phyloP scores from a whole-genome alignment of 2,329 filamentous ascomycete species.

The Pseudonectria foliicola region DNA sequence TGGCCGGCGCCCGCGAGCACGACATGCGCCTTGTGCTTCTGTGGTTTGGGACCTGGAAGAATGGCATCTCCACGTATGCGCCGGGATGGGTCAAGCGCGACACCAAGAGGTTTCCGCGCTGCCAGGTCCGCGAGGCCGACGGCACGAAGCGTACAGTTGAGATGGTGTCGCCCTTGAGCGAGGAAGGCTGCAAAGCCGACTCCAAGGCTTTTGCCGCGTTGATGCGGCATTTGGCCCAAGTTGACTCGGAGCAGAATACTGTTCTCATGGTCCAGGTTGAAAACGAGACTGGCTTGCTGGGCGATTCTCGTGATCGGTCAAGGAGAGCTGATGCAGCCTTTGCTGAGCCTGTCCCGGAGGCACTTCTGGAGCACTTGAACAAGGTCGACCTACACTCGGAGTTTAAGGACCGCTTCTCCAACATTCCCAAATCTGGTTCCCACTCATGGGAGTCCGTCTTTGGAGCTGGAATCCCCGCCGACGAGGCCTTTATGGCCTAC shows the following conservation, averaged over 20 bases:
- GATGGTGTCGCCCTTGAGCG: slow-evolving; percentile 25
- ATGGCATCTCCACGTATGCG: slow-evolving; percentile 30
- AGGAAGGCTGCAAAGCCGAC: slow-evolving; percentile 25
- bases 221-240: slow-evolving; percentile 28
- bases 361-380: slow-evolving; percentile 20
- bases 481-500: slow-evolving; percentile 33
- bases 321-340: slow-evolving; percentile 35
- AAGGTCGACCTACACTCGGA: slow-evolving; percentile 19
- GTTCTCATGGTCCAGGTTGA: slow-evolving; percentile 53
- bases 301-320: slow-evolving; percentile 43
- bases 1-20: slow-evolving; percentile 24
- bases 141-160: slow-evolving; percentile 26
- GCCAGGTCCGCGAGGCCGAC: slow-evolving; percentile 25
- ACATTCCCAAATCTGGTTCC: slow-evolving; percentile 14
- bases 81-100: slow-evolving; percentile 30
- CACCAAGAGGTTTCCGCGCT: slow-evolving; percentile 28
- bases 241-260: slow-evolving; percentile 39
- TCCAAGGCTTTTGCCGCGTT: slow-evolving; percentile 25
- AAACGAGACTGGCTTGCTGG: slow-evolving; percentile 46
- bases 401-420: slow-evolving; percentile 22
- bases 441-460: slow-evolving; percentile 29
- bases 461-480: slow-evolving; percentile 19
- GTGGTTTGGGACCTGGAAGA: slow-evolving; percentile 34
- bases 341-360: slow-evolving; percentile 21
- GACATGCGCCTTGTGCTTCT: slow-evolving; percentile 29